These are phyloP conservation scores for Ceratorhiza oryzae-sativae DNA, from an alignment of 1,284 basidiomycete genomes.

Conservation along the genomic window DNA sequence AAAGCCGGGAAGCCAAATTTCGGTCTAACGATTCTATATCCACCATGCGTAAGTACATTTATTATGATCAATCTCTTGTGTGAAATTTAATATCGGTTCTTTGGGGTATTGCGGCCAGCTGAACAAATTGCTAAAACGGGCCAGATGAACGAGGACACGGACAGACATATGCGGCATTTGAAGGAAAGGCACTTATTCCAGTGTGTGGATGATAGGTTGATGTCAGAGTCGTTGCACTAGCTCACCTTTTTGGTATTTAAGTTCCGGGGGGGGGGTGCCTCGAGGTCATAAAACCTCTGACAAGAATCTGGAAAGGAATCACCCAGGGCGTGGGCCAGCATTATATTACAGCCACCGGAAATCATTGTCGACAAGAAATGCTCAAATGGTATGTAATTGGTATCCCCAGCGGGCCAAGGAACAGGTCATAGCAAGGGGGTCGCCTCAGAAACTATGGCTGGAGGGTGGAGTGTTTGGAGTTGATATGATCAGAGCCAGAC, in stretches of 20 bases:
- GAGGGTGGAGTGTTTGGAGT: slow-evolving; percentile 28
- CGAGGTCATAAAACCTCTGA: neutral
- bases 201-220: slow-evolving; percentile 9
- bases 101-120: slow-evolving; percentile 32
- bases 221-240: slow-evolving; percentile 3
- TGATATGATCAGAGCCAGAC: slow-evolving; percentile 38
- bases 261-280: neutral
- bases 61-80: too few relatives aligned
- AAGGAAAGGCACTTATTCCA: slow-evolving; percentile 8
- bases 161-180: slow-evolving; percentile 30
- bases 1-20: slow-evolving; percentile 39
- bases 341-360: slow-evolving; percentile 37
- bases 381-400: slow-evolving; percentile 35
- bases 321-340: slow-evolving; percentile 26
- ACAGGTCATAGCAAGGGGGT: slow-evolving; percentile 30
- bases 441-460: slow-evolving; percentile 34
- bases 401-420: slow-evolving; percentile 27
- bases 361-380: slow-evolving; percentile 38
- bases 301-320: slow-evolving; percentile 6
- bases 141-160: slow-evolving; percentile 25
- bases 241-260: neutral
- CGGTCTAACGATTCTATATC: slow-evolving; percentile 12
- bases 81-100: neutral
- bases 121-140: slow-evolving; percentile 19
- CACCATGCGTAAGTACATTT: slow-evolving; percentile 6